Base-by-base conservation (phyloP, 1,284 basidiomycete species). In the Athelia psychrophila region DNA sequence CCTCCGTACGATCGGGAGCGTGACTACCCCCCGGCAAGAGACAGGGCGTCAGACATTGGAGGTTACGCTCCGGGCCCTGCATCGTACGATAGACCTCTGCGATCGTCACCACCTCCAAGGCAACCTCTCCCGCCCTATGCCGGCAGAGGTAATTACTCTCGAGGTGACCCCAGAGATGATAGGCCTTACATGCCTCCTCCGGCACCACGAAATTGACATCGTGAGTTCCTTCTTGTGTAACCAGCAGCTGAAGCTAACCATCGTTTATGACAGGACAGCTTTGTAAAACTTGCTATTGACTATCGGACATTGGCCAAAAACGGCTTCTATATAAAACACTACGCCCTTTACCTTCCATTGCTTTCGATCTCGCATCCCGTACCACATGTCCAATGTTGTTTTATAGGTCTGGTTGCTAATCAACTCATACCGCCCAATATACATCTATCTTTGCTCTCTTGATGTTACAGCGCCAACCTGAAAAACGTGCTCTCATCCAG, bases 401-500 rank as follows among this genome's bases (percentile, higher is more conserved):
- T n/a, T n/a, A n/a, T n/a, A n/a, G n/a, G n/a, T n/a, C n/a, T n/a
- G n/a, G 27, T 30, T 30, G 27, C 13, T 30, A 30, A 6, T 13
- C 27, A 30, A 13, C 27, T 55, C 38, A 56, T 24, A 52, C 44
- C 8, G 54, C 55, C 55, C 55, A 56, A 42, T 49, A 52, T 13
- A 56, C 48, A 19, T 25, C 38, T 13, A 56, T 56, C 18, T 30
- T 47, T 10, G 48, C 54, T 42, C 47, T 52, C 50, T 25, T 8
- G 9, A 55, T 33, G 1, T 23, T 38, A 22, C 42, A 52, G 16
- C 18, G 13, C 30, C 52, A 44, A 23, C 12, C 40, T 9, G 44
- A 46, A 30, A 45, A 44, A 33, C 46, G 38, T 19, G 30, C 52
- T 25, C 47, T 40, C 22, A 16, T 33, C 36, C 40, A 48, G 24